Evolutionary conservation across 768 basidiomycete species (phyloP).

Genomic region (Pleurotus citrinopileatus): DNA sequence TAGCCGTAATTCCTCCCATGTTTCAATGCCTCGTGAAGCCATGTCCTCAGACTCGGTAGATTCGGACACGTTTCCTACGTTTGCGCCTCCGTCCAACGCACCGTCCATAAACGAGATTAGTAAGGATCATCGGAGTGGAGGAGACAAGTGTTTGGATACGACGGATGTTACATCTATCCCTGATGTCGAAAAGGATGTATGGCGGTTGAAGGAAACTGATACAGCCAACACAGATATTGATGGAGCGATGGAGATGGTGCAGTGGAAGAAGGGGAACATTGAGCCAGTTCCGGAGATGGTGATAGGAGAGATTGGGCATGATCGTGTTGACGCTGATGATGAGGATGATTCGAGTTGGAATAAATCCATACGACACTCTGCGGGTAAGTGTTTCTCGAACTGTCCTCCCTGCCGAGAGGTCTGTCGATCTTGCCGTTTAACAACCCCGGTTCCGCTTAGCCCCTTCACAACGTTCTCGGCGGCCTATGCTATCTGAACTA

Average conservation of each 20-base stretch:
- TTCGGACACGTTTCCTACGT: conserved; percentile 12
- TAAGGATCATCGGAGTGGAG: background rate
- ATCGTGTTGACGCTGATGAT: background rate
- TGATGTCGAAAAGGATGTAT: conserved; percentile 7
- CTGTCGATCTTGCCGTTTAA: background rate
- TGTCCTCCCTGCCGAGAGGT: conserved; percentile 6
- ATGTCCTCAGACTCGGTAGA: conserved; percentile 6
- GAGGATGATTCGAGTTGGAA: conserved; percentile 8
- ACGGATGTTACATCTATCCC: background rate
- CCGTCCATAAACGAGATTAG: background rate
- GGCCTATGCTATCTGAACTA: conserved; percentile 28
- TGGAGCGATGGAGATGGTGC: conserved; percentile 10
- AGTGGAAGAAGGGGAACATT: conserved; percentile 2
- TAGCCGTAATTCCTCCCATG: background rate
- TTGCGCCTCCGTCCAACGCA: conserved; percentile 13
- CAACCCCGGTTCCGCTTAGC: background rate
- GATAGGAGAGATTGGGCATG: background rate
- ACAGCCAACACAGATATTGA: conserved; percentile 10
- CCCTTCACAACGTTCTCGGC: conserved; percentile 20
- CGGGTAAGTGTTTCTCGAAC: background rate
- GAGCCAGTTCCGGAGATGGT: background rate
- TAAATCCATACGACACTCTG: conserved; percentile 9
- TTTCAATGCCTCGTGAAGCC: conserved; percentile 2
- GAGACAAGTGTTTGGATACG: background rate
- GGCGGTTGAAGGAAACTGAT: conserved; percentile 4